Evolutionary conservation across 768 basidiomycete species (phyloP).

Genomic region (Phaeotremella skinneri): DNA sequence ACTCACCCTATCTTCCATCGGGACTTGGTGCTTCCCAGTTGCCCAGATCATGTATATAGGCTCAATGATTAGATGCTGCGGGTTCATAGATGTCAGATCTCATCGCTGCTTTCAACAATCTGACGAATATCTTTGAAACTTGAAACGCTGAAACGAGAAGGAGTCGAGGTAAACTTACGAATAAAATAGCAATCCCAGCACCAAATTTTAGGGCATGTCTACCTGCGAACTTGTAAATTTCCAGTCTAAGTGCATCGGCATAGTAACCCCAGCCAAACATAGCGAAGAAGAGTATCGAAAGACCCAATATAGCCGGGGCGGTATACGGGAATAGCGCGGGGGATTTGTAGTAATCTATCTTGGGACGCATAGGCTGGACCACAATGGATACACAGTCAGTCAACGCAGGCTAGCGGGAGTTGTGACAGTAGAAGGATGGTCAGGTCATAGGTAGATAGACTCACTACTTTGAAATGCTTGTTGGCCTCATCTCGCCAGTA

Average conservation of each 20-base stretch:
- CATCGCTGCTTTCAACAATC: no score
- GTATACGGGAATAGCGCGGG: conserved; percentile 25
- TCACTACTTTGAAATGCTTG: conserved; percentile 27
- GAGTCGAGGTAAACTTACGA: conserved; percentile 13
- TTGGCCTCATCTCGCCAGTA: conserved; percentile 21
- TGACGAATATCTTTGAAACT: not conserved
- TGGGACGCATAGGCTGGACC: conserved; percentile 17
- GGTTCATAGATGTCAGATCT: conserved; percentile 6
- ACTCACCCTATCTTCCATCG: conserved; percentile 3
- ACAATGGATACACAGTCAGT: no score
- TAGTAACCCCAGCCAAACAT: conserved; percentile 17
- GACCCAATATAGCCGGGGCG: conserved; percentile 13
- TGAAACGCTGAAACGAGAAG: not conserved
- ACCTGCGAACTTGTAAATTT: conserved; percentile 16
- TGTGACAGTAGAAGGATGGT: not conserved
- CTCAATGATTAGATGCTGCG: conserved; percentile 9
- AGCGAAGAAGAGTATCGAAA: conserved; percentile 22
- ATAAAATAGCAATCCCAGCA: conserved; percentile 8
- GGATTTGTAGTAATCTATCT: conserved; percentile 23
- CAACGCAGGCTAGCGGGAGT: no score
- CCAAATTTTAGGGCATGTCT: conserved; percentile 10
- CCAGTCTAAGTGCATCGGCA: conserved; percentile 20
- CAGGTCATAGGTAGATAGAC: conserved; percentile 1
- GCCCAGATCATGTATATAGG: conserved; percentile 21
- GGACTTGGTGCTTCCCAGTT: conserved; percentile 14